Conservation (phyloP, 768 basidiomycete genomes). For the Xerocomus brunneocitrinus region DNA sequence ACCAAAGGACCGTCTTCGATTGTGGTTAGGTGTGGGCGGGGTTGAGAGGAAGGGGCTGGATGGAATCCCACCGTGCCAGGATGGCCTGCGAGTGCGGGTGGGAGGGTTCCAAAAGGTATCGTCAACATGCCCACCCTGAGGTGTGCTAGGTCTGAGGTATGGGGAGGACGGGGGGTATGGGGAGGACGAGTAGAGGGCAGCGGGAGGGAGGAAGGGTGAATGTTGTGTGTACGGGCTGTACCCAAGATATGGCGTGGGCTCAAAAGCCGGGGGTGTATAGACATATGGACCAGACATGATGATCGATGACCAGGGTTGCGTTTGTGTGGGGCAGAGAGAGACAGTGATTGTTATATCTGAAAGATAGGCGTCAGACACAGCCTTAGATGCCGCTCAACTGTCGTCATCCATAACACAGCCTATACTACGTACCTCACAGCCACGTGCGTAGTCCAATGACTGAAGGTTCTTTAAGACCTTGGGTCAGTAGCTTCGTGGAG, state of each 20-base stretch:
- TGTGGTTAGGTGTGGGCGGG: constrained; percentile 7
- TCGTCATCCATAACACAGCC: constrained; percentile 12
- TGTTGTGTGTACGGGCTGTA: constrained; percentile 30
- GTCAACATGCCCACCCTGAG: constrained; percentile 18
- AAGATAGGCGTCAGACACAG: constrained; percentile 15
- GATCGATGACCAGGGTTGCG: constrained; percentile 1
- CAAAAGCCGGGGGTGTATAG: constrained; percentile 37
- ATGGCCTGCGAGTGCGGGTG: constrained; percentile 37
- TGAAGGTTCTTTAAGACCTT: neutral
- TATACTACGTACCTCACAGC: constrained; percentile 15
- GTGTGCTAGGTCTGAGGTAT: constrained; percentile 29
- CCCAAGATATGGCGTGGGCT: constrained; percentile 33
- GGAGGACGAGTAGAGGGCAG: constrained; percentile 35
- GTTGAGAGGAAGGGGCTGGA: constrained; percentile 23
- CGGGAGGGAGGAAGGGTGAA: constrained; percentile 43
- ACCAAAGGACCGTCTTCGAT: constrained; percentile 30
- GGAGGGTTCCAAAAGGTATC: constrained; percentile 22
- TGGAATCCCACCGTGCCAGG: constrained; percentile 38
- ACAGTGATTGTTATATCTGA: constrained; percentile 15
- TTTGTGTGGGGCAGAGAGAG: neutral
- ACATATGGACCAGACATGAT: constrained; percentile 41
- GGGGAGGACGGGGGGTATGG: constrained; percentile 31
- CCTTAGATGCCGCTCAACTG: neutral
- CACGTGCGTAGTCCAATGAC: constrained; percentile 9
- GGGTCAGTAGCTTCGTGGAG: neutral